Evolutionary conservation across 495 filamentous ascomycete genomes (phyloP), one percentile per base, ranked within the genome.

Genomic region (Haplographium delicatum): DNA sequence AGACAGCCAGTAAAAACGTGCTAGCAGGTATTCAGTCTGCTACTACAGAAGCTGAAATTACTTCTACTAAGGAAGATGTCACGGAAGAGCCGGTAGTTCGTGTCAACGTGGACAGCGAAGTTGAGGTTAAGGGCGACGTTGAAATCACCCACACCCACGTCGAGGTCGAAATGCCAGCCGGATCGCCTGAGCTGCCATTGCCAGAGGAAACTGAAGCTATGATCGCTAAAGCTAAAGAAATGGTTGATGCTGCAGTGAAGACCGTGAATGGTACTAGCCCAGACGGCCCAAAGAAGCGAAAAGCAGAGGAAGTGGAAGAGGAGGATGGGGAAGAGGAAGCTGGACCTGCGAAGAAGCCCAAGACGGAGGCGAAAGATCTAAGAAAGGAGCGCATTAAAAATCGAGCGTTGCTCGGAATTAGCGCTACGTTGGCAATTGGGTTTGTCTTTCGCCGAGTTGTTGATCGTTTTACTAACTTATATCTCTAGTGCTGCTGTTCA

Each of bases 341-440:
- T 26, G 76, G 74, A n/a, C 74, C 72, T 10, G 75, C 76, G 0
- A 96, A 95, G 83, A 88, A 80, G 60, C 78, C 79, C 13, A 86
- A 83, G 70, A 77, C 86, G 8, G 71, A 89, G 34, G 77, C 83
- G 60, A 78, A 84, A 15, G 83, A 91, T 65, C 62, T 95, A 50
- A 82, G 82, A 65, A 89, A 84, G 64, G 86, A 95, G 67, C 84
- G 78, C 54, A 84, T 95, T 33, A 81, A 84, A 66, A 89, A 82
- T 60, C 80, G 88, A 59, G 88, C 91, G 44, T 73, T 93, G 49
- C 73, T 94, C 59, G 91, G 93, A 35, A 76, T 96, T 45, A 86
- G 82, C 28, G 89, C 84, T 34, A 88, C 85, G 19, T 78, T 96
- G 65, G 85, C 86, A 24, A 73, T 96, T 69, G 90, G 89, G 91